Base-by-base conservation (phyloP, 805 yeast genomes). In the Nakazawaea pomicola region DNA sequence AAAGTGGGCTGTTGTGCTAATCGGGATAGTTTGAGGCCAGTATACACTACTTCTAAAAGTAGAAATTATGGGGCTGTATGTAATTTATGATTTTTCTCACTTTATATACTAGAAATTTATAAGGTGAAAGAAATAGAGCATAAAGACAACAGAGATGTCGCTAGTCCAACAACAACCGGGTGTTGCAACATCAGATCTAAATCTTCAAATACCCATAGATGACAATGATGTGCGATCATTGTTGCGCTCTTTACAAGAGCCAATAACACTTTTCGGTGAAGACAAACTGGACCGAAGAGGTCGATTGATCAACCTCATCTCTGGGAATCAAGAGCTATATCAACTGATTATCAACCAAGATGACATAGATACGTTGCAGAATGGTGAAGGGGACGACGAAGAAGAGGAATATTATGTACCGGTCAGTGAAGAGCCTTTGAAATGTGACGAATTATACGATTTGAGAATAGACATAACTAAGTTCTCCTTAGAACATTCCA, bases 211-310 rank as follows among this genome's bases (percentile, higher is more conserved):
- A 0, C 93, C 95, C 9, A 78, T 87, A 0, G 64, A 69, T 19
- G 95, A 87, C 51, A 74, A 60, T 0, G 80, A 78, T 6, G 93
- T 88, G 6, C 67, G 74, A 34, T 48, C 44, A 10, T 54, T 58
- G 31, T 65, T 88, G 33, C 57, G 76, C 28, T 52, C 55, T 18
- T 49, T 80, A 4, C 74, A 73, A 4, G 79, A 80, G 52, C 87
- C 89, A 4, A 68, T 72, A 15, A 69, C 76, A 0, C 53, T 61
- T 14, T 68, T 67, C 46, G 80, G 79, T 1, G 95, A 88, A 55
- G 80, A 72, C 37, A 68, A 64, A 3, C 73, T 70, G 1, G 80
- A 69, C 20, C 61, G 95, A 48, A 64, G 95, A 44, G 74, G 68
- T 9, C 59, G 95, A 35, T 60, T 88, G 35, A 64, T 72, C 4